Percentiles rank a stretch among this genome's conserved stretches.
These are phyloP conservation scores for Ensete ventricosum DNA, from an alignment of 176 grass and related monocot species.

Conservation along the genomic window DNA sequence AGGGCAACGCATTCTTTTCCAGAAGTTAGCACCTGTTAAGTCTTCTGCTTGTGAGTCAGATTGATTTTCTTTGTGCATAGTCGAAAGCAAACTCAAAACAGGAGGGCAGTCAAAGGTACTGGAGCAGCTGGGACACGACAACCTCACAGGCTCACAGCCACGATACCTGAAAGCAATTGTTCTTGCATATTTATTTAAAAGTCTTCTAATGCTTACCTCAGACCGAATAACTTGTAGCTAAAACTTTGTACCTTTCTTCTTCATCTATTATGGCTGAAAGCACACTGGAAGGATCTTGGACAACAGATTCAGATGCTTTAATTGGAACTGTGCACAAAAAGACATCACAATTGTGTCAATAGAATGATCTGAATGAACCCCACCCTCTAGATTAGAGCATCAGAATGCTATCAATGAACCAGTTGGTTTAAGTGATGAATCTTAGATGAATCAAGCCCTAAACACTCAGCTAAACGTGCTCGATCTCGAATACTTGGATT, in stretches of 20 bases:
- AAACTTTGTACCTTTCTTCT: constrained; percentile 54
- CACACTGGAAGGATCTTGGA: constrained; percentile 58
- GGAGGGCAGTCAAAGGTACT: constrained; percentile 71
- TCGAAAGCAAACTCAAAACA: constrained; percentile 63
- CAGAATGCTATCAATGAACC: neutral
- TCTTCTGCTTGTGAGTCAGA: constrained; percentile 39
- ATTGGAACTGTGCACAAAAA: constrained; percentile 56
- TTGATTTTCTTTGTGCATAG: constrained; percentile 21
- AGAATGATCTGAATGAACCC: neutral
- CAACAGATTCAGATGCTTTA: constrained; percentile 37
- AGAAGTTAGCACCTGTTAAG: constrained; percentile 57
- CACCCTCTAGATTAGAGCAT: neutral
- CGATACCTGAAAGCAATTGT: constrained; percentile 50
- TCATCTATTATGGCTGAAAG: constrained; percentile 68
- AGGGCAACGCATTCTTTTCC: constrained; percentile 55
- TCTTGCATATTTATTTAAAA: neutral
- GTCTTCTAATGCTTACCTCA: neutral
- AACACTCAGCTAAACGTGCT: constrained; percentile 70
- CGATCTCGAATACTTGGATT: too few species aligned
- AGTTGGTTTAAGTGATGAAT: constrained; percentile 22
- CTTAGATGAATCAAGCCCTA: constrained; percentile 96
- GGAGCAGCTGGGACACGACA: constrained; percentile 82
- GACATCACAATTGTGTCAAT: neutral
- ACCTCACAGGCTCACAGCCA: constrained; percentile 64
- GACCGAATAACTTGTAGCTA: neutral